A percentile compares a stretch with the other conserved stretches of the same genome.
phyloP scores from a whole-genome alignment of 192 early-diverging fungal genomes.

The Backusella morwellensis region DNA sequence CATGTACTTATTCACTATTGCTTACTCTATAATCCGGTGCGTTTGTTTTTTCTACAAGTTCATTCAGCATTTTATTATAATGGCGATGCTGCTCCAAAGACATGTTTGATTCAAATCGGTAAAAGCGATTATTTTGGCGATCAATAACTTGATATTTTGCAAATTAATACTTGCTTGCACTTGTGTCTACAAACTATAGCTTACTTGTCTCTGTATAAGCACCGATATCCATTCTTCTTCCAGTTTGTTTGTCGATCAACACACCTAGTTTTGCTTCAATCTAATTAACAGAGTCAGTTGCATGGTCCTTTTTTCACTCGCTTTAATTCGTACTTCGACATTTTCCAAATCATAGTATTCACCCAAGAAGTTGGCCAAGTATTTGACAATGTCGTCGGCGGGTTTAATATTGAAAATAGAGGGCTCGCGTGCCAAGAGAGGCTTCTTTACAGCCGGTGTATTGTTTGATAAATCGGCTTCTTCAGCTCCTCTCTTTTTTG shows the following conservation, averaged over 20 bases:
- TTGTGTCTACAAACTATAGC: neutral
- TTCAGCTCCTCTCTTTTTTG: constrained; percentile 1
- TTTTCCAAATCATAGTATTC: constrained; percentile 49
- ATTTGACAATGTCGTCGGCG: constrained; percentile 58
- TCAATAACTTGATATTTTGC: neutral
- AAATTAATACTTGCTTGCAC: neutral
- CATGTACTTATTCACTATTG: neutral
- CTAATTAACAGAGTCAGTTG: constrained; percentile 30
- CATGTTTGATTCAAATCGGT: constrained; percentile 86
- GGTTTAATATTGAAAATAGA: constrained; percentile 63
- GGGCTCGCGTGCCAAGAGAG: constrained; percentile 38
- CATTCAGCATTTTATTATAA: constrained; percentile 84
- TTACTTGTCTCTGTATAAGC: constrained; percentile 64
- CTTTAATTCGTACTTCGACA: constrained; percentile 46
- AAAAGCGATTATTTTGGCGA: constrained; percentile 2
- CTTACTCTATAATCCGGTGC: constrained; percentile 40
- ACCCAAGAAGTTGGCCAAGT: constrained; percentile 64
- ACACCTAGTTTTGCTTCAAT: constrained; percentile 93
- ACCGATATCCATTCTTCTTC: constrained; percentile 59
- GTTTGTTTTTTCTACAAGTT: constrained; percentile 56
- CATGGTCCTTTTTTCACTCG: neutral
- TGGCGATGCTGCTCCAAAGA: constrained; percentile 78
- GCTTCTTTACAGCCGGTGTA: neutral
- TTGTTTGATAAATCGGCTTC: neutral
- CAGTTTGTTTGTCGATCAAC: constrained; percentile 65